Conservation (phyloP, 129 eudicot genomes). For the Daucus carota region DNA sequence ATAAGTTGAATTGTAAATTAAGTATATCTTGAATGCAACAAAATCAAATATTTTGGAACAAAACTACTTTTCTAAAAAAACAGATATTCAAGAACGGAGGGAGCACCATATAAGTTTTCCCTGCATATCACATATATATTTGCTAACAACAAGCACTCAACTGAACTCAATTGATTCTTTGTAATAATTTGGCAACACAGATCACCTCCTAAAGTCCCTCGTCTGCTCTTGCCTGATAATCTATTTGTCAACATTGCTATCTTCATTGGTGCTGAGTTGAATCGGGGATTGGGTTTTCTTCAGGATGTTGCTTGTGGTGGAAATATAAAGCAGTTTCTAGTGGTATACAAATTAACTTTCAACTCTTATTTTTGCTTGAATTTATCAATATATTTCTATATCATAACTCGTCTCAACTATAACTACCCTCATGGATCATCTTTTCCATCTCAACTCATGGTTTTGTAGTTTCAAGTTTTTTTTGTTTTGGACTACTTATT, state of each 20-base stretch:
- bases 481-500: not conserved
- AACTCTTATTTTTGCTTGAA: not conserved
- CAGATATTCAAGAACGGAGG: no score
- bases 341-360: conserved; percentile 28
- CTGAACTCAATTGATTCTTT: not conserved
- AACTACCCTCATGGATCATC: no score
- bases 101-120: not conserved
- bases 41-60: no score
- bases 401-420: no score
- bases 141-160: not conserved
- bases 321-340: conserved; percentile 51
- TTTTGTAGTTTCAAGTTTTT: no score
- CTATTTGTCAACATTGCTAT: conserved; percentile 47
- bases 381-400: not conserved
- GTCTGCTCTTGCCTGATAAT: conserved; percentile 54
- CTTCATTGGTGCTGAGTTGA: conserved; percentile 46
- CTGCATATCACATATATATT: not conserved
- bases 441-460: no score
- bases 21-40: no score
- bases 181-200: conserved; percentile 22
- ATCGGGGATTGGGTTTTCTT: conserved; percentile 43
- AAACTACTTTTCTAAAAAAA: no score
- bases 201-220: conserved; percentile 50
- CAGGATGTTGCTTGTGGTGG: conserved; percentile 71
- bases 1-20: no score